Percentiles rank a stretch among this genome's conserved stretches.
Conservation (phyloP, 345 rosid genomes). For the Murraya koenigii region DNA sequence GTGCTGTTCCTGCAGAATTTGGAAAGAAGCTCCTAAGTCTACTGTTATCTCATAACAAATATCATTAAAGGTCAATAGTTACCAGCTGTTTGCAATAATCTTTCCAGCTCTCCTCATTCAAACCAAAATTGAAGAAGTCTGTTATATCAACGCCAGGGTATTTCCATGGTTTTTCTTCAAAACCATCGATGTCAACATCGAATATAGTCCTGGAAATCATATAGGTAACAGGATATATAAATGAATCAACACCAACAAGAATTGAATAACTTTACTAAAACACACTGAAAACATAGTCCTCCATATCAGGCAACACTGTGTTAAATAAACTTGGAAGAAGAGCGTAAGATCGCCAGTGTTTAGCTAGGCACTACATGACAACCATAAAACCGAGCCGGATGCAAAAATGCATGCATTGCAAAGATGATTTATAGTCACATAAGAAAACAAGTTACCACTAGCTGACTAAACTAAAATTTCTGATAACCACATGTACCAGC, state of each 20-base stretch:
- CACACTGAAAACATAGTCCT: background rate
- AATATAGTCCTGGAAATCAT: constrained; percentile 80
- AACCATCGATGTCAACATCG: constrained; percentile 87
- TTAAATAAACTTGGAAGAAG: background rate
- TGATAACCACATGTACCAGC: background rate
- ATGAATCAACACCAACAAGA: background rate
- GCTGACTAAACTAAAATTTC: background rate
- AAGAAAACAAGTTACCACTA: background rate
- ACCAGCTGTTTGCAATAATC: constrained; percentile 97
- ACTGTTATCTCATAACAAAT: constrained; percentile 16
- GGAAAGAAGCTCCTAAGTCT: constrained; percentile 24
- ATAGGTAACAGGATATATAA: constrained; percentile 7
- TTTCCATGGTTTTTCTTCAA: constrained; percentile 99
- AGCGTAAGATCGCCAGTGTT: background rate
- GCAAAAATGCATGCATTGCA: background rate
- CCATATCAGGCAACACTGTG: background rate
- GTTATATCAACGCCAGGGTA: constrained; percentile 72
- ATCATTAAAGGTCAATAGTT: constrained; percentile 29
- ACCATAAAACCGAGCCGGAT: background rate
- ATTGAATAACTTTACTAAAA: background rate
- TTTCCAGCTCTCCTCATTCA: constrained; percentile 98
- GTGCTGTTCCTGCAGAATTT: constrained; percentile 70
- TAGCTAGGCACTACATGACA: background rate
- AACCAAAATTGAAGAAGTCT: constrained; percentile 92
- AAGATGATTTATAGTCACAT: background rate